Conservation (phyloP, 148 eudicot genomes). For the Rhododendron vialii region DNA sequence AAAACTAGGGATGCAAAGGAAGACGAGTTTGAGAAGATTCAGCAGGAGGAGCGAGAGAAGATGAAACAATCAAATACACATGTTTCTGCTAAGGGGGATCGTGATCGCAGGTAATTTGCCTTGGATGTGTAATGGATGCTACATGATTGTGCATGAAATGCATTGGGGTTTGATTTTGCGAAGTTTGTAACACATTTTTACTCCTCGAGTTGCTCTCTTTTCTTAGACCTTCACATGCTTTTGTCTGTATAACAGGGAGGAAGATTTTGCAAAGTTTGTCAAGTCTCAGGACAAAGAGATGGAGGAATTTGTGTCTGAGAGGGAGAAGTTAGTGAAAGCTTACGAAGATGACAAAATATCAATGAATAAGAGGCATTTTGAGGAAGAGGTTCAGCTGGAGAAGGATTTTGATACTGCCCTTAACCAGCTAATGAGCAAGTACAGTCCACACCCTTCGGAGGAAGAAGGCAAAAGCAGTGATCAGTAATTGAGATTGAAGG, state of each 20-base stretch:
- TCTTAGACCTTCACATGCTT: background rate
- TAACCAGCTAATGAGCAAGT: slow-evolving; percentile 46
- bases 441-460: slow-evolving; percentile 21
- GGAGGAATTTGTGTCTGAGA: slow-evolving; percentile 42
- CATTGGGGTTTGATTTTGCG: background rate
- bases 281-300: slow-evolving; percentile 46
- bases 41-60: slow-evolving; percentile 50
- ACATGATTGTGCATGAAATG: background rate
- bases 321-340: slow-evolving; percentile 32
- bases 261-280: slow-evolving; percentile 30
- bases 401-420: slow-evolving; percentile 30
- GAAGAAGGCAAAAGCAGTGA: background rate
- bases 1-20: slow-evolving; percentile 53
- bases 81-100: slow-evolving; percentile 33
- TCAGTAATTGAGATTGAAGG: background rate
- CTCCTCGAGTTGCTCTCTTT: background rate
- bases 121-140: background rate
- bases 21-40: slow-evolving; percentile 56
- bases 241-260: slow-evolving; percentile 28
- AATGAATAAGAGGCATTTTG: slow-evolving; percentile 43
- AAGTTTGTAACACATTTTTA: background rate
- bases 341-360: slow-evolving; percentile 41
- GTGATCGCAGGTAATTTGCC: slow-evolving; percentile 35
- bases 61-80: slow-evolving; percentile 26
- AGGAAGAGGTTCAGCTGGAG: slow-evolving; percentile 54